These are phyloP conservation scores for Chenopodium suecicum DNA, from an alignment of 148 eudicot genomes.

Conservation along the genomic window DNA sequence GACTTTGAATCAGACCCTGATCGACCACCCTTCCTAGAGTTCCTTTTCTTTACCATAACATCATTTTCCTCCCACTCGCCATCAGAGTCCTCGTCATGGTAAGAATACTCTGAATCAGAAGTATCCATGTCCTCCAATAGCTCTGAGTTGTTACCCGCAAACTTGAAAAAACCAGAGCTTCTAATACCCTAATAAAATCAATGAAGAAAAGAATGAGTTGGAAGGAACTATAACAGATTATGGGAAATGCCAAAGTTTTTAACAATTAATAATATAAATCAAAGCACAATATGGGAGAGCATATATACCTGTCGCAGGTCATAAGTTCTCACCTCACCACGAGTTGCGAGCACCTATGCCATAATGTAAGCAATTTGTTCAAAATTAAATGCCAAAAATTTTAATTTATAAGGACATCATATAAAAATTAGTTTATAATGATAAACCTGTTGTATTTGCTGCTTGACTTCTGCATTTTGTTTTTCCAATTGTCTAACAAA, in stretches of 20 bases:
- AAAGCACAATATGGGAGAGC: conserved; percentile 2
- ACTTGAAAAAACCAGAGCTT: conserved; percentile 47
- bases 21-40: conserved; percentile 31
- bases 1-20: conserved; percentile 27
- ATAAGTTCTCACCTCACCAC: conserved; percentile 43
- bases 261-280: not conserved
- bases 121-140: conserved; percentile 84
- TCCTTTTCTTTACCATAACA: conserved; percentile 36
- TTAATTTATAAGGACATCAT: not conserved
- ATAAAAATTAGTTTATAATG: not conserved
- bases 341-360: conserved; percentile 8
- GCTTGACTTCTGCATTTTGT: conserved; percentile 66
- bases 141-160: conserved; percentile 33
- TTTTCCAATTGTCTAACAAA: conserved; percentile 66
- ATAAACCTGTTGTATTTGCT: conserved; percentile 60
- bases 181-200: conserved; percentile 54
- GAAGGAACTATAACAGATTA: not conserved
- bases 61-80: conserved; percentile 44
- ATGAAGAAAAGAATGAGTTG: not conserved
- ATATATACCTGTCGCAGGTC: conserved; percentile 73
- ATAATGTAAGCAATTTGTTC: conserved; percentile 5
- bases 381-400: not conserved
- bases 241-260: not conserved
- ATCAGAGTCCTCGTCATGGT: conserved; percentile 33
- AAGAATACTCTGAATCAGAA: conserved; percentile 60